Evolutionary conservation across 2,329 filamentous ascomycete species (phyloP).

Genomic region (Rhynchosporium secalis): DNA sequence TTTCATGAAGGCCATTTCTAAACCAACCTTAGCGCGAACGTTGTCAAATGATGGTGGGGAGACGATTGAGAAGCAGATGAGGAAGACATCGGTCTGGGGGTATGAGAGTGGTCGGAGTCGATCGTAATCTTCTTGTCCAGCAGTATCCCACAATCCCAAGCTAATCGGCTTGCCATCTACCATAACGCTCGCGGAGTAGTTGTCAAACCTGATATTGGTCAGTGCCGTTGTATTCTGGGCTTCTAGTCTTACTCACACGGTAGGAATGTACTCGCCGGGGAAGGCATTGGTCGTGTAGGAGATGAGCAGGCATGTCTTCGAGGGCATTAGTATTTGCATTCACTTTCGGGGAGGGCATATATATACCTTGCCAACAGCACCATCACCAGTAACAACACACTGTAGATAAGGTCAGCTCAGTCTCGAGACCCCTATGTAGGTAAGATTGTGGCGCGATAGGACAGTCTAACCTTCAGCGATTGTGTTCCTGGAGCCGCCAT

Average conservation of each 20-base stretch:
- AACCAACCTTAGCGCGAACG: conserved; percentile 90
- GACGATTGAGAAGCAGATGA: conserved; percentile 98
- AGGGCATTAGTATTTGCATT: conserved; percentile 38
- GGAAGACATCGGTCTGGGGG: conserved; percentile 96
- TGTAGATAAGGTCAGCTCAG: conserved; percentile 44
- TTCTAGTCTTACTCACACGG: conserved; percentile 64
- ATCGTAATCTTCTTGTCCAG: conserved; percentile 98
- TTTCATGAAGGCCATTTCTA: not conserved
- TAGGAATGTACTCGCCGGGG: conserved; percentile 99
- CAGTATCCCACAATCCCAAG: conserved; percentile 96
- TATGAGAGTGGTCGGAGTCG: conserved; percentile 92
- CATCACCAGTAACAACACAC: conserved; percentile 99
- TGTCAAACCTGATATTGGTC: conserved; percentile 73
- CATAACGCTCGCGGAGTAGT: conserved; percentile 99
- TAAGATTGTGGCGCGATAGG: conserved; percentile 13
- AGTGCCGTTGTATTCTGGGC: conserved; percentile 16
- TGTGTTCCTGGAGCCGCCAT: conserved; percentile 81
- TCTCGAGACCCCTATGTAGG: conserved; percentile 20
- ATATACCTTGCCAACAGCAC: conserved; percentile 95
- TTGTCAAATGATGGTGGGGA: conserved; percentile 98
- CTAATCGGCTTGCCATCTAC: conserved; percentile 98
- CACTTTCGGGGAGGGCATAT: conserved; percentile 2
- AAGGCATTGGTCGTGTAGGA: conserved; percentile 99
- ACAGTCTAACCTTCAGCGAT: conserved; percentile 75
- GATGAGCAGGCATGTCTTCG: conserved; percentile 94